A percentile compares a stretch with the other conserved stretches of the same genome.
Evolutionary conservation across 192 early-diverging fungal genomes (phyloP).

Genomic region (Irineochytrium annulatum): DNA sequence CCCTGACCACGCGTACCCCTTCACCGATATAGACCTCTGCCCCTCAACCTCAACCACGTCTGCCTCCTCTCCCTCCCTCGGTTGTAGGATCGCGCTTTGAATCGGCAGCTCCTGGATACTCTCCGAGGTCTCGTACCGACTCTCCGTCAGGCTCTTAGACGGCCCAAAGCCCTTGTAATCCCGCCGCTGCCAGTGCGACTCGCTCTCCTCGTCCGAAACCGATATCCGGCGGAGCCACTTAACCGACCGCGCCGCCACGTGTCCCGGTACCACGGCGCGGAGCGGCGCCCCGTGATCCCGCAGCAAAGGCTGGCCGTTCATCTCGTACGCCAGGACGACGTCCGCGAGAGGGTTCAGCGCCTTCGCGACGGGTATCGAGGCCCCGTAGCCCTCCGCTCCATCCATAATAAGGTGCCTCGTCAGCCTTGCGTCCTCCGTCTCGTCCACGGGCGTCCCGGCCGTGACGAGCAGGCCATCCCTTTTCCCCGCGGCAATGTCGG

Average conservation of each 20-base stretch:
- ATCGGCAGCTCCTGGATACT: constrained; percentile 72
- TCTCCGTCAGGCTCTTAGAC: constrained; percentile 19
- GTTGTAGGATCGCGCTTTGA: constrained; percentile 60
- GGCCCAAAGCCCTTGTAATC: constrained; percentile 57
- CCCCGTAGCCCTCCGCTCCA: constrained; percentile 52
- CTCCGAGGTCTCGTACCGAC: constrained; percentile 44
- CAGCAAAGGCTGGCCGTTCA: constrained; percentile 39
- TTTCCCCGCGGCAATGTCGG: not conserved
- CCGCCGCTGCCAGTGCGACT: constrained; percentile 40
- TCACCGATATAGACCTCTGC: constrained; percentile 39
- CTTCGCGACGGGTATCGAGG: constrained; percentile 61
- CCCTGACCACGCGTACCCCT: constrained; percentile 37
- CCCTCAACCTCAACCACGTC: not conserved
- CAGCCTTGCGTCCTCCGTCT: not conserved
- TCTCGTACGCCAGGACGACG: constrained; percentile 69
- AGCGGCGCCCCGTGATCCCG: constrained; percentile 75
- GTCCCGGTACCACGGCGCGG: constrained; percentile 79
- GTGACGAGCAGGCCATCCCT: not conserved
- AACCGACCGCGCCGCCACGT: constrained; percentile 84
- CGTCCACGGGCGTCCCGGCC: not conserved
- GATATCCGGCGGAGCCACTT: constrained; percentile 59
- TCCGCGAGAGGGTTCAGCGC: constrained; percentile 59
- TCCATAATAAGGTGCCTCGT: not conserved
- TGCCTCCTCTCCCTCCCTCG: constrained; percentile 12
- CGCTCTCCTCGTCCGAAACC: constrained; percentile 35